These are phyloP conservation scores for Phyllosticta paracitricarpa DNA, from an alignment of 2,329 filamentous ascomycete genomes.

Conservation along the genomic window DNA sequence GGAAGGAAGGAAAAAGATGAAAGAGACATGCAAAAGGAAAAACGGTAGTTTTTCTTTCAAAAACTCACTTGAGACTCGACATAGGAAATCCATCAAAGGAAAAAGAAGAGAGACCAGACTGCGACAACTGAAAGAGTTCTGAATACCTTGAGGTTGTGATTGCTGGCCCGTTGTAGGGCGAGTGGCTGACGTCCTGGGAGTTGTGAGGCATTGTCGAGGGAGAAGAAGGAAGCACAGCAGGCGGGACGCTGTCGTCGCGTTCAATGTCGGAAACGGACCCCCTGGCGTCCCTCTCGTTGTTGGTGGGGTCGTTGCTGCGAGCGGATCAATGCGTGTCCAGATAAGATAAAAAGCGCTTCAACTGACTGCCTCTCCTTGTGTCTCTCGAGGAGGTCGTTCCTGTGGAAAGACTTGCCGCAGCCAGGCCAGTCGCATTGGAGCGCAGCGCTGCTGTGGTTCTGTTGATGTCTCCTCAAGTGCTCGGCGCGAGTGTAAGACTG, in stretches of 20 bases:
- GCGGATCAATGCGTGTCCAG: neutral
- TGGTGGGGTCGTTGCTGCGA: conserved; percentile 6
- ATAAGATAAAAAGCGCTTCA: neutral
- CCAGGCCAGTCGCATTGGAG: conserved; percentile 31
- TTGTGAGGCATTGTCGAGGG: neutral
- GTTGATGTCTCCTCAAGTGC: conserved; percentile 38
- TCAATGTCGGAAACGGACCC: conserved; percentile 16
- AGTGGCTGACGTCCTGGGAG: neutral
- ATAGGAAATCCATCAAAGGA: neutral
- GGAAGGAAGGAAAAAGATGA: neutral
- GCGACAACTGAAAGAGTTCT: neutral
- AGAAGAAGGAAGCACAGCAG: neutral
- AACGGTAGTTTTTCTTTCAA: neutral
- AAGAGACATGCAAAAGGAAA: neutral
- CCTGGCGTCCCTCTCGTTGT: conserved; percentile 11
- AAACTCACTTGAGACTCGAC: conserved; percentile 6
- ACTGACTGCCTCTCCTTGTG: conserved; percentile 37
- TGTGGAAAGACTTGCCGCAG: conserved; percentile 35
- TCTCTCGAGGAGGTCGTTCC: conserved; percentile 34
- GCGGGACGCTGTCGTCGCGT: neutral
- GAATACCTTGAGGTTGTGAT: conserved; percentile 11
- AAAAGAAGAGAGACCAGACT: neutral
- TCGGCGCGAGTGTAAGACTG: conserved; percentile 39
- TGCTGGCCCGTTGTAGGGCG: conserved; percentile 1
- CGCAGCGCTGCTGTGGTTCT: conserved; percentile 35